Evolutionary conservation across 345 rosid genomes (phyloP).

Genomic region (Tarenaya hassleriana): DNA sequence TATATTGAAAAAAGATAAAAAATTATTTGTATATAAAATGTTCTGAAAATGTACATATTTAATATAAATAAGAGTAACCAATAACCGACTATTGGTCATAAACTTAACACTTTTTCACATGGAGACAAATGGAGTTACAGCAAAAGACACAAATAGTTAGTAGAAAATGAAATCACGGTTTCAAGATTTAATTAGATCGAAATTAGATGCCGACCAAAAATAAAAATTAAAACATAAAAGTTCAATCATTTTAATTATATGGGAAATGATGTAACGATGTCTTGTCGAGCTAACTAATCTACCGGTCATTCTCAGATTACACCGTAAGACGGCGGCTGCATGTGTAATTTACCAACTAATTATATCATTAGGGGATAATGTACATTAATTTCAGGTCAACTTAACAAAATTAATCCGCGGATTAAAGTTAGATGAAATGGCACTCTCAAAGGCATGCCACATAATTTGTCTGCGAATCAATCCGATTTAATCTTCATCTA

Average conservation of each 20-base stretch:
- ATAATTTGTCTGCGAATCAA: constrained; percentile 7
- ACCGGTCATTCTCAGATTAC: constrained; percentile 24
- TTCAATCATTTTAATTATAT: constrained; percentile 12
- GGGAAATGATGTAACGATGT: constrained; percentile 13
- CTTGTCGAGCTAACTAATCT: constrained; percentile 18
- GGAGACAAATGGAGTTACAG: constrained; percentile 15
- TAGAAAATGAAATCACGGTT: constrained; percentile 24
- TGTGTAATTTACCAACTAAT: constrained; percentile 14
- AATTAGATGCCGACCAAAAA: constrained; percentile 29
- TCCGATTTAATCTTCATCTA: constrained; percentile 6
- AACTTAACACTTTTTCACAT: constrained; percentile 12
- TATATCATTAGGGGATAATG: constrained; percentile 18
- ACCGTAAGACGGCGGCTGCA: constrained; percentile 29
- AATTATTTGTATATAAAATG: no score
- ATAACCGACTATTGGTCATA: constrained; percentile 25
- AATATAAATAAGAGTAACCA: constrained; percentile 11
- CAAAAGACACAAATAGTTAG: constrained; percentile 17
- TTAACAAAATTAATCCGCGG: constrained; percentile 21
- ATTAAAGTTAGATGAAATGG: constrained; percentile 33
- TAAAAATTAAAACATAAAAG: constrained; percentile 1
- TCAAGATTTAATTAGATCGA: constrained; percentile 15
- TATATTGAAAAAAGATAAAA: no score
- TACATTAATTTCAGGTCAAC: constrained; percentile 12
- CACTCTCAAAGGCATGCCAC: constrained; percentile 22
- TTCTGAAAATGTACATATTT: no score